phyloP scores from a whole-genome alignment of 75 land plant genomes.

The Picea glauca region DNA sequence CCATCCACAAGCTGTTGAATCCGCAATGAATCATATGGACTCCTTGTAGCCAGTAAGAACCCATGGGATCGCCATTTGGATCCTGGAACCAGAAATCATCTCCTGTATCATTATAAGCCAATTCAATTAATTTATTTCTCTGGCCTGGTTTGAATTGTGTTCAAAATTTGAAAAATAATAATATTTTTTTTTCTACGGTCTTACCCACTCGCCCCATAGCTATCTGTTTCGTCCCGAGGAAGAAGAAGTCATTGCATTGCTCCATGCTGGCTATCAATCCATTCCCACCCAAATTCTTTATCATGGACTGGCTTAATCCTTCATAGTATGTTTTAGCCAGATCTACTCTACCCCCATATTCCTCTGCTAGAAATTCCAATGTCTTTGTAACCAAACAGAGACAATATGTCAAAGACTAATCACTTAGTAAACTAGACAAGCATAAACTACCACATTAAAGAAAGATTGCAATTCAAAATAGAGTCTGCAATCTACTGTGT shows the following conservation, averaged over 20 bases:
- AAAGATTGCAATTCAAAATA: too few relatives aligned
- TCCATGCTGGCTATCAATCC: slow-evolving; percentile 61
- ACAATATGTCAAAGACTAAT: too few relatives aligned
- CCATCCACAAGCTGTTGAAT: slow-evolving; percentile 75
- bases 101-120: slow-evolving; percentile 12
- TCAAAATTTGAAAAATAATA: too few relatives aligned
- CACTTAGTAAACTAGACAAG: too few relatives aligned
- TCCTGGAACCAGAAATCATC: slow-evolving; percentile 76
- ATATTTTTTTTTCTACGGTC: background rate
- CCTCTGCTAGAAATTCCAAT: slow-evolving; percentile 44
- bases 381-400: slow-evolving; percentile 16
- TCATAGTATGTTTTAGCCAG: slow-evolving; percentile 55
- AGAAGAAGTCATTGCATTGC: slow-evolving; percentile 67
- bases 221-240: slow-evolving; percentile 48
- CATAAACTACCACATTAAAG: too few relatives aligned
- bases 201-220: slow-evolving; percentile 64
- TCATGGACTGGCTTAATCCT: slow-evolving; percentile 35
- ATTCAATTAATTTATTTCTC: background rate
- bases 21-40: slow-evolving; percentile 63
- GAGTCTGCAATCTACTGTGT: too few relatives aligned
- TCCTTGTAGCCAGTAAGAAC: slow-evolving; percentile 57
- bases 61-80: slow-evolving; percentile 55
- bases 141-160: background rate
- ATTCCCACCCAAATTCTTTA: slow-evolving; percentile 52
- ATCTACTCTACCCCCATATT: slow-evolving; percentile 60